These are phyloP conservation scores for Pterocarpus santalinus DNA, from an alignment of 306 rosid species.

Conservation along the genomic window DNA sequence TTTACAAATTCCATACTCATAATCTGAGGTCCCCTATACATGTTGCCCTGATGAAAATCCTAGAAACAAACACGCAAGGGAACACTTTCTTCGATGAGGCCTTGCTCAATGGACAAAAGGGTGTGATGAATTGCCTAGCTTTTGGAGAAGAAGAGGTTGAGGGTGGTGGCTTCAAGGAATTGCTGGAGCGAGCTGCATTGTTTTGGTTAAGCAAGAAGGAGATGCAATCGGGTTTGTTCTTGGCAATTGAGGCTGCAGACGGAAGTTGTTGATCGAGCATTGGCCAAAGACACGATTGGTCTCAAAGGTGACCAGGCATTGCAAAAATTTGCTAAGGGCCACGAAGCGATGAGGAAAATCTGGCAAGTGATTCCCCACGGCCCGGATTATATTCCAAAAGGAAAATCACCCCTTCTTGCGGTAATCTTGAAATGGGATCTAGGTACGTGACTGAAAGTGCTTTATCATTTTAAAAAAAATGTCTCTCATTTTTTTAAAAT, in stretches of 20 bases:
- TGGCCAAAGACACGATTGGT: background rate
- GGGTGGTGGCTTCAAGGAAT: too few species aligned
- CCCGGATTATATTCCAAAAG: background rate
- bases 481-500: background rate
- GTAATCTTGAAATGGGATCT: background rate
- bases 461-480: too few species aligned
- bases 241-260: background rate
- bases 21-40: too few species aligned
- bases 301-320: too few species aligned
- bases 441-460: background rate
- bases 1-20: too few species aligned
- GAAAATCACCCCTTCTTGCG: slow-evolving; percentile 5
- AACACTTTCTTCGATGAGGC: too few species aligned
- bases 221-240: background rate
- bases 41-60: too few species aligned
- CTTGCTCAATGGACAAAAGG: too few species aligned
- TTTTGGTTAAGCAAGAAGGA: background rate
- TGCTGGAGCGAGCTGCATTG: background rate
- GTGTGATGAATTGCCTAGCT: too few species aligned
- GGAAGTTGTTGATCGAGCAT: background rate
- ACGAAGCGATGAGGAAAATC: background rate
- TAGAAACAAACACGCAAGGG: too few species aligned
- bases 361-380: background rate
- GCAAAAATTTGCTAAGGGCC: background rate
- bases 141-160: too few species aligned